Evolutionary conservation across 2,329 filamentous ascomycete species (phyloP), one percentile per base, ranked within the genome.

Genomic region (Cladosporium sp.): DNA sequence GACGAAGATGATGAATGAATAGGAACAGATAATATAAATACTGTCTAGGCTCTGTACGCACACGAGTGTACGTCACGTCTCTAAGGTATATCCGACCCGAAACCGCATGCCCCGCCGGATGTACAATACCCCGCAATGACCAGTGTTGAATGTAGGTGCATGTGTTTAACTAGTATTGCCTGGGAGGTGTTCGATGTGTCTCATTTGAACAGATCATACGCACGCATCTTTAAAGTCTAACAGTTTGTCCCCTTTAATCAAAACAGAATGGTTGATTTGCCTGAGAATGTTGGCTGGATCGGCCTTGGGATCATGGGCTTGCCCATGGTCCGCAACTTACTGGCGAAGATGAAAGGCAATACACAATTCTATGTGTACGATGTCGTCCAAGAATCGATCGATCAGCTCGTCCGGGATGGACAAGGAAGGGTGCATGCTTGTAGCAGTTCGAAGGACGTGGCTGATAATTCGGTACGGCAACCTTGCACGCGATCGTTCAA

Each of bases 281-380:
- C 73, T 11, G 72, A 68, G 26, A 69, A 44, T 32, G 68, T 83
- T 26, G 81, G 82, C 54, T 87, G 86, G 74, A 81, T 87, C 55
- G 84, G 85, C 69, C 78, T 86, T 1, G 84, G 84, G n/a, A 79
- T 80, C 12, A 86, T 86, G 84, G 84, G 84, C 0, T 78, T 77
- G 62, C 84, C 84, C 12, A 86, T 86, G 84, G 78, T 81, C 4
- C 74, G 73, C 24, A 83, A 86, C 71, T 76, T 86, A 28, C 79
- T 81, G 11, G 78, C 79, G 26, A 85, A 84, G 68, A 76, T 83
- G 58, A 76, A 80, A 3, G 28, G 72, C 11, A 75, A 78, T 12
- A 80, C 80, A 10, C 76, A 76, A 3, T 79, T 86, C 65, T 80
- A 80, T 69, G 78, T 85, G 8, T 83, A 81, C 69, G 84, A 86